Base-by-base conservation (phyloP, 768 basidiomycete species). In the Lentinula lateritia region DNA sequence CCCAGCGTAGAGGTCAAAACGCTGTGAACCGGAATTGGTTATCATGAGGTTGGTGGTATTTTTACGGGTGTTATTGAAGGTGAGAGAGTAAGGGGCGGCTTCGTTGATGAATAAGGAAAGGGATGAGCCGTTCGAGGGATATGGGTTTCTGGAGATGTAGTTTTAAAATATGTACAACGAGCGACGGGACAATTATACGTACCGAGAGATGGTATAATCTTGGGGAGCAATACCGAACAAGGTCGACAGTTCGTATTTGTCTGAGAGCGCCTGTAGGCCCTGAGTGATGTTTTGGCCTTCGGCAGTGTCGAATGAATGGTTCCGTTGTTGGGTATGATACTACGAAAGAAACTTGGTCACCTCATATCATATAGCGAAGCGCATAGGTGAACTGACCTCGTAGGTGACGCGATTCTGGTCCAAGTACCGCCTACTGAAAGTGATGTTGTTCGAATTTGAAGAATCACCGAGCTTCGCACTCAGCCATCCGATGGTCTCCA, bases 401-500 rank as follows among this genome's bases (percentile, higher is more conserved):
- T 85, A 92, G 10, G 87, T 88, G 32, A 88, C 83, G 28, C 88
- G 83, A 69, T 93, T 93, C 46, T 89, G 83, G 66, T 93, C 91
- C 16, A 94, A 75, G 69, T 94, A 93, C 34, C 91, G 79, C 32
- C 92, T 78, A 38, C 78, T 80, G 71, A 92, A 88, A 0, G 81
- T 80, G 58, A 91, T 72, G 66, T 86, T 82, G 61, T 45, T 78
- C 76, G 35, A 86, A 81, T 55, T 79, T 83, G 83, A 58, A 55
- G 8, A 52, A 59, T 42, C 9, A 28, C 35, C 46, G 13, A 42
- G 56, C 39, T 58, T 23, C 78, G 45, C 66, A 87, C 90, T 87
- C 78, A 90, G 74, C 83, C 86, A 92, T 8, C 87, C 93, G 59
- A 95, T 77, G 8, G 94, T 97, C 74, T 97, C 95, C 88, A 96